A percentile compares a stretch with the other conserved stretches of the same genome.
phyloP scores from a whole-genome alignment of 768 basidiomycete species.

The Mycena polygramma region DNA sequence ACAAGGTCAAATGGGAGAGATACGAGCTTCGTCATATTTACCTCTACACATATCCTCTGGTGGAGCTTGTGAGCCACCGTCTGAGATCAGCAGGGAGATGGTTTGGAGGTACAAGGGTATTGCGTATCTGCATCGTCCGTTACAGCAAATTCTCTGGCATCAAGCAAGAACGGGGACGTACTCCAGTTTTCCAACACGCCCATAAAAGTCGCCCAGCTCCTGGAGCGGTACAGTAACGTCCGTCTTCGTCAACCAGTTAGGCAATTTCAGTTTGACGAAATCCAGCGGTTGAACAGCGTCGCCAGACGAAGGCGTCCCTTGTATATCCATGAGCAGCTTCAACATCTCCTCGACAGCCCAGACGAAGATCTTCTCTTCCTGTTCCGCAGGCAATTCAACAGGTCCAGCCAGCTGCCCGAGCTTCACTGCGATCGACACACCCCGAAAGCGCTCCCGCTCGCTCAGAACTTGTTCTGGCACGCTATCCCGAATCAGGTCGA shows the following conservation, averaged over 20 bases:
- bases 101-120: slow-evolving; percentile 62
- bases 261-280: slow-evolving; percentile 58
- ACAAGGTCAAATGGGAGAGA: not conserved
- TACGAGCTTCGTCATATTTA: not conserved
- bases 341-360: slow-evolving; percentile 33
- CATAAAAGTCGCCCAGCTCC: slow-evolving; percentile 61
- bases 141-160: slow-evolving; percentile 10
- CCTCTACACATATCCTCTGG: slow-evolving; percentile 29
- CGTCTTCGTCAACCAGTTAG: slow-evolving; percentile 58
- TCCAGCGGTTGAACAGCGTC: slow-evolving; percentile 45
- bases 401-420: slow-evolving; percentile 28
- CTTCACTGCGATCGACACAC: slow-evolving; percentile 32
- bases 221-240: slow-evolving; percentile 64
- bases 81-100: slow-evolving; percentile 55
- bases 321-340: slow-evolving; percentile 21
- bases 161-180: slow-evolving; percentile 38
- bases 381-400: slow-evolving; percentile 1
- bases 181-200: slow-evolving; percentile 56
- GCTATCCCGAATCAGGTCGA: slow-evolving; percentile 18
- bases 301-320: not conserved
- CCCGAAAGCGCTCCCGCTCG: slow-evolving; percentile 27
- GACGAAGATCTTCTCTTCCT: slow-evolving; percentile 30
- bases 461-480: slow-evolving; percentile 16
- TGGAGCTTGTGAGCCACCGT: slow-evolving; percentile 7
- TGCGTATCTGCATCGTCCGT: slow-evolving; percentile 52